Evolutionary conservation across 331 rosid species (phyloP).

Genomic region (Rosa hybrid): DNA sequence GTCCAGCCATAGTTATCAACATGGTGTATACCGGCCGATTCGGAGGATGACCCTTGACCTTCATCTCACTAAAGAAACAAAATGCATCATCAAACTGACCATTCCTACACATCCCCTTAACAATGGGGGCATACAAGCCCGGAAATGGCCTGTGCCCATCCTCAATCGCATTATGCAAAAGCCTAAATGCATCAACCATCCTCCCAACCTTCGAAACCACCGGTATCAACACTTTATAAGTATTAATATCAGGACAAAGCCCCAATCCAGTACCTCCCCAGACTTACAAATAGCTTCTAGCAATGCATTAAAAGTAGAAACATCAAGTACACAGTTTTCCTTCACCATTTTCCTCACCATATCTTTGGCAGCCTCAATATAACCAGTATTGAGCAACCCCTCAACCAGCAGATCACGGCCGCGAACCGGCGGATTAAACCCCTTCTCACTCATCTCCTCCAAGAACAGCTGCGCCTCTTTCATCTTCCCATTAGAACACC

Average conservation of each 20-base stretch:
- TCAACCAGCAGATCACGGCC: conserved; percentile 91
- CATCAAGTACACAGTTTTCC: conserved; percentile 64
- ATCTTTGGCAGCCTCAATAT: conserved; percentile 68
- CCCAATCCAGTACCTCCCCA: conserved; percentile 66
- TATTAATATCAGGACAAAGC: conserved; percentile 65
- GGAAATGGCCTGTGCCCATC: conserved; percentile 80
- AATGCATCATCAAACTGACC: conserved; percentile 90
- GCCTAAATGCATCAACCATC: conserved; percentile 69
- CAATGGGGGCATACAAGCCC: conserved; percentile 70
- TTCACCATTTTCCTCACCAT: conserved; percentile 78
- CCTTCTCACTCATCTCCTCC: conserved; percentile 76
- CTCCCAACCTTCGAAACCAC: conserved; percentile 56
- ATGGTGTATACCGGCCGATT: conserved; percentile 87
- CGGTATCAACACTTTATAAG: conserved; percentile 76
- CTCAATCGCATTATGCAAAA: conserved; percentile 64
- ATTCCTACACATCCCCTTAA: conserved; percentile 72
- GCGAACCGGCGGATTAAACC: conserved; percentile 78
- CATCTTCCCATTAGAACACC: conserved; percentile 88
- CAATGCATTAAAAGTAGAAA: conserved; percentile 66
- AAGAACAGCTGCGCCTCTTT: conserved; percentile 71
- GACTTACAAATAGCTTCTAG: conserved; percentile 51
- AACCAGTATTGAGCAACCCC: conserved; percentile 74
- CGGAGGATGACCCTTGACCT: conserved; percentile 85
- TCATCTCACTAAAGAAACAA: conserved; percentile 90
- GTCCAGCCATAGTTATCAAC: conserved; percentile 90